A percentile compares a stretch with the other conserved stretches of the same genome.
phyloP scores from a whole-genome alignment of 352 stramenopile genomes.

The Pythium biforme region DNA sequence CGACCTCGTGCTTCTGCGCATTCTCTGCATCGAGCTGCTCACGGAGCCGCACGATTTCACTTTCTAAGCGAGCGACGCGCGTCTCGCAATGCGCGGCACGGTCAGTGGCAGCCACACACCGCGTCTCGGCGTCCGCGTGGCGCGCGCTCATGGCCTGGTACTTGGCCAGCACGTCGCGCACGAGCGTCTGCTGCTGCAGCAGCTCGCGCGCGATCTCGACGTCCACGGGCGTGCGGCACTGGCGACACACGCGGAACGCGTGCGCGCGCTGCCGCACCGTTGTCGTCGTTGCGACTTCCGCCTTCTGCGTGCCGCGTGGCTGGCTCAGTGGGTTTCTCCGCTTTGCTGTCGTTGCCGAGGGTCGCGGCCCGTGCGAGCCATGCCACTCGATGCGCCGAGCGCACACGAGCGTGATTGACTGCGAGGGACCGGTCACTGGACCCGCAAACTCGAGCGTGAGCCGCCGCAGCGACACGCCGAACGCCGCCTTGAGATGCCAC shows the following conservation, averaged over 20 bases:
- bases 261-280: not conserved
- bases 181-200: slow-evolving; percentile 25
- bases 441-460: slow-evolving; percentile 12
- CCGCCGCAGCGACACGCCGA: not conserved
- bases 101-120: not conserved
- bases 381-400: slow-evolving; percentile 5
- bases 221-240: slow-evolving; percentile 33
- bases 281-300: not conserved
- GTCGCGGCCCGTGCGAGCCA: not conserved
- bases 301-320: not conserved
- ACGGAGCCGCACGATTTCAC: slow-evolving; percentile 2
- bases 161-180: slow-evolving; percentile 28
- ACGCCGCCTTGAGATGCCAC: not conserved
- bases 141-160: slow-evolving; percentile 24
- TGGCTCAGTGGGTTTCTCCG: not conserved
- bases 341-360: not conserved
- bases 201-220: slow-evolving; percentile 38
- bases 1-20: not conserved
- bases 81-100: slow-evolving; percentile 1
- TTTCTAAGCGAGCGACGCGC: slow-evolving; percentile 1
- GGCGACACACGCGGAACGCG: slow-evolving; percentile 19
- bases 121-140: slow-evolving; percentile 13
- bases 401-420: slow-evolving; percentile 1
- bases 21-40: slow-evolving; percentile 7
- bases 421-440: not conserved